Conservation (phyloP, 1,284 basidiomycete species). For the Phenoliferia sp. region DNA sequence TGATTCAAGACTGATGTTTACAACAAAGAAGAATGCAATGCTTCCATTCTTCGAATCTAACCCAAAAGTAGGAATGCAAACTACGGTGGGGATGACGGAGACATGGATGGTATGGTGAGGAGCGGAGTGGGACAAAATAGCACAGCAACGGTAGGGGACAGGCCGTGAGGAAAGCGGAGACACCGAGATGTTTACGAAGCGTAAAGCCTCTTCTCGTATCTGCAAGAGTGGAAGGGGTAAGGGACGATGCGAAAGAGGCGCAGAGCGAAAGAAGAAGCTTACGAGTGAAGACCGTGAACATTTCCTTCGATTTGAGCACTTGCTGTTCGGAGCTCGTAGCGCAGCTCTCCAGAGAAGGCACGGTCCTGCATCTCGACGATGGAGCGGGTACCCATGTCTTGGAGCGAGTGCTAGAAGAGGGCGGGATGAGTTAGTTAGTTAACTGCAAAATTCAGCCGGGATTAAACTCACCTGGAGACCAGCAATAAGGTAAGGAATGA, state of each 20-base stretch:
- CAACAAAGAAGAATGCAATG: not conserved
- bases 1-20: not conserved
- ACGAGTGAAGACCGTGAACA: constrained; percentile 87
- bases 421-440: not conserved
- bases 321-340: constrained; percentile 92
- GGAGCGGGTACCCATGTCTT: constrained; percentile 81
- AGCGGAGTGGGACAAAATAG: not conserved
- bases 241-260: not conserved
- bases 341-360: constrained; percentile 62
- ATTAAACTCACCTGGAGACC: constrained; percentile 63
- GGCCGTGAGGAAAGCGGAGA: not conserved
- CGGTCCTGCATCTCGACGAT: constrained; percentile 59
- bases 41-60: not conserved
- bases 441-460: not conserved
- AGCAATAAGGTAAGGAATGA: constrained; percentile 79
- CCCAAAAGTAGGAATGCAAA: not conserved
- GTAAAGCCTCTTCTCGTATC: not conserved
- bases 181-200: not conserved
- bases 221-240: not conserved
- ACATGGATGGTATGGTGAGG: not conserved
- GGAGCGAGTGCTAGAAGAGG: constrained; percentile 65
- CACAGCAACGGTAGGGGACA: not conserved
- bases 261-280: constrained; percentile 38
- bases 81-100: not conserved
- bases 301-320: constrained; percentile 95